Evolutionary conservation across 169 alveolate genomes (phyloP).

Genomic region (Eimeria tenella): DNA sequence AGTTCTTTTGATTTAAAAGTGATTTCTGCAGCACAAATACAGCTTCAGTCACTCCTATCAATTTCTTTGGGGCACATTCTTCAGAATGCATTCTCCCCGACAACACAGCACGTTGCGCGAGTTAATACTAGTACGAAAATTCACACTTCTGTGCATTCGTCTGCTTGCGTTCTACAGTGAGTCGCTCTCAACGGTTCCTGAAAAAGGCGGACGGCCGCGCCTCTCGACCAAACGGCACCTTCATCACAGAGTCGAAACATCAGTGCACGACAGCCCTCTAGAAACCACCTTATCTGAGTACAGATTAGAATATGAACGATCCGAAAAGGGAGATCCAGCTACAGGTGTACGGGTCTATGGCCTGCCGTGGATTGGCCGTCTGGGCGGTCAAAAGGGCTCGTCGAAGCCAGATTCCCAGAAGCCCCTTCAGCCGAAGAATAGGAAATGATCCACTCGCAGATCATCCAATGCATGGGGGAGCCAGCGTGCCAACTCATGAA

Average conservation of each 20-base stretch:
- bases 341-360: conserved; percentile 62
- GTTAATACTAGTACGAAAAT: too few species aligned
- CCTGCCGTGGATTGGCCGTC: conserved; percentile 65
- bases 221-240: conserved; percentile 4
- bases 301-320: neutral
- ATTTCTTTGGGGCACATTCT: too few species aligned
- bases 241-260: neutral
- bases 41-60: too few species aligned
- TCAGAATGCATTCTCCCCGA: too few species aligned
- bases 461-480: neutral
- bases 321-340: conserved; percentile 10
- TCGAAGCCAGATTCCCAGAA: conserved; percentile 22
- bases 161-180: conserved; percentile 53
- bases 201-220: conserved; percentile 46
- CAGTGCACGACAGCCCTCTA: neutral
- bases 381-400: neutral
- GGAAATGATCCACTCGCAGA: conserved; percentile 6
- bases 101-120: too few species aligned
- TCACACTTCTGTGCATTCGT: too few species aligned
- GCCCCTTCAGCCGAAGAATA: neutral
- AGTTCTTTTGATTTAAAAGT: neutral
- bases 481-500: neutral
- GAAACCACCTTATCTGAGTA: neutral
- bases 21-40: too few species aligned
- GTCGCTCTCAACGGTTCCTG: conserved; percentile 18